Base-by-base conservation (phyloP, 768 basidiomycete genomes). In the Lentinula guzmanii region DNA sequence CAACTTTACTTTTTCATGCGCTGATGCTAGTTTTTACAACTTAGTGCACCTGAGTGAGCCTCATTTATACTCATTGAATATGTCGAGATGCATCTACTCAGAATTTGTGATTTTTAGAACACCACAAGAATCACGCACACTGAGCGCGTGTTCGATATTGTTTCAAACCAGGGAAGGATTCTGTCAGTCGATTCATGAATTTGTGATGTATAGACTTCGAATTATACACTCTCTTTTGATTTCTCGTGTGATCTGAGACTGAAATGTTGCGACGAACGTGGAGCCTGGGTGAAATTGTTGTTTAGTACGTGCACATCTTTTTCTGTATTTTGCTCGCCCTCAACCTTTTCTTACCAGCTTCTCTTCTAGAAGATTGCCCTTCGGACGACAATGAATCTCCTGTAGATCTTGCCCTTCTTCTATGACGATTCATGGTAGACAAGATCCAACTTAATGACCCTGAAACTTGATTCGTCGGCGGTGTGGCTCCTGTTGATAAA, bases 111-210 rank as follows among this genome's bases (percentile, higher is more conserved):
- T 63, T 62, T 61, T 16, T 69, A 93, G 91, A 93, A 74, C 89
- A 92, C 76, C 90, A 92, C 84, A 93, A 93, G 83, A 91, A 93
- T 79, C 86, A 90, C 72, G 76, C 86, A n/a, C 92, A 93, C 76
- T 93, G 77, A 74, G 55, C 24, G 39, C 24, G 13, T 16, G 6
- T 56, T 35, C 21, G 46, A n/a, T 24, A 24, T 60, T 58, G 61
- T 50, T 56, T 54, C 48, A 11, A 43, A 56, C 21, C 39, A 21
- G 41, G 42, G 48, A 33, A 39, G 58, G 41, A n/a, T 5, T 28
- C 7, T 56, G 24, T n/a, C 15, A 41, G 6, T 35, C 37, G 7
- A 55, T 41, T 8, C 10, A n/a, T 45, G 42, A 18, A 55, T 5
- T 1, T 24, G 41, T 10, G 8, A 16, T 43, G 18, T 56, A 31